Evolutionary conservation across 176 grass and related monocot species (phyloP).

Genomic region (Guadua angustifolia): DNA sequence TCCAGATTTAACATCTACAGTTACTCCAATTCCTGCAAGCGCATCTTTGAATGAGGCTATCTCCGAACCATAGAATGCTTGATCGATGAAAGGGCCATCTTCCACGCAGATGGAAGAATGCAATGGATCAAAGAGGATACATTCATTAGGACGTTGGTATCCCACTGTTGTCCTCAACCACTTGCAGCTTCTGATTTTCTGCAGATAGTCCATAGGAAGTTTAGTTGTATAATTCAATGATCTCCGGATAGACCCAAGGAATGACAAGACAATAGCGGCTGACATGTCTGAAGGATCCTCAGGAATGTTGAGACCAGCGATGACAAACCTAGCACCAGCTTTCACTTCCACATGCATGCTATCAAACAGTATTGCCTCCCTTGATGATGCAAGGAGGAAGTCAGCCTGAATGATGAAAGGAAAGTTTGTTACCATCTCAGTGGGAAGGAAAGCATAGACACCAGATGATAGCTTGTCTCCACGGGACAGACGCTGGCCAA

Average conservation of each 20-base stretch:
- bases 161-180: constrained; percentile 71
- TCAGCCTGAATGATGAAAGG: constrained; percentile 84
- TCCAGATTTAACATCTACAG: constrained; percentile 33
- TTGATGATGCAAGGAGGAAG: constrained; percentile 72
- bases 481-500: constrained; percentile 46
- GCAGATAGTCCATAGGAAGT: constrained; percentile 42
- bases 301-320: constrained; percentile 59
- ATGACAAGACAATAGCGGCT: constrained; percentile 32
- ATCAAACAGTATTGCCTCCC: constrained; percentile 64
- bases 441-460: constrained; percentile 76
- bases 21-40: constrained; percentile 33
- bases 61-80: constrained; percentile 49
- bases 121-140: constrained; percentile 63
- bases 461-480: constrained; percentile 26
- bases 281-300: constrained; percentile 38
- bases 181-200: constrained; percentile 38
- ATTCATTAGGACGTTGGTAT: constrained; percentile 49
- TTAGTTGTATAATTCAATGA: background rate
- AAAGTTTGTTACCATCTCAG: constrained; percentile 73
- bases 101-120: constrained; percentile 9
- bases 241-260: constrained; percentile 51
- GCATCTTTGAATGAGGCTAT: constrained; percentile 47
- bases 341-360: constrained; percentile 48
- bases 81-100: constrained; percentile 57
- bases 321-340: constrained; percentile 46